Conservation (phyloP, 805 yeast species). For the Candida ponderosae region DNA sequence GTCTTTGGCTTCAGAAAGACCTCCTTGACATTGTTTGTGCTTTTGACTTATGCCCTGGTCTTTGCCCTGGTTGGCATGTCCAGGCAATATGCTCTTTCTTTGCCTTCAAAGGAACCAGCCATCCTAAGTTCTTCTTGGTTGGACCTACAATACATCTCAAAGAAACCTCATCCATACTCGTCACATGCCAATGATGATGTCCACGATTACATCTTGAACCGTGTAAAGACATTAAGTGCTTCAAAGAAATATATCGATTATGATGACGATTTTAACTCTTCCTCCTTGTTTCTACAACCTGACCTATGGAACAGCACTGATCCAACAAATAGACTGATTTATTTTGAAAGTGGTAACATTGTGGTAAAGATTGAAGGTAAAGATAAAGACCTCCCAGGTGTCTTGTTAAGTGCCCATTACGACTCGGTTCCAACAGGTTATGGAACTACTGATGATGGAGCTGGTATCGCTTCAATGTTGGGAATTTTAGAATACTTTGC, state of each 20-base stretch:
- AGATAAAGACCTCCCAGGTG: slow-evolving; percentile 49
- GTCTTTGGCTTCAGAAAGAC: slow-evolving; percentile 70
- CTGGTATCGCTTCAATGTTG: slow-evolving; percentile 75
- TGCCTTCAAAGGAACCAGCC: slow-evolving; percentile 36
- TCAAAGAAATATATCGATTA: slow-evolving; percentile 20
- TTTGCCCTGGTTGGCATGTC: slow-evolving; percentile 30
- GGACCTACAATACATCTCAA: slow-evolving; percentile 63
- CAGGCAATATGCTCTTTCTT: slow-evolving; percentile 31
- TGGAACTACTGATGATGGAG: slow-evolving; percentile 92
- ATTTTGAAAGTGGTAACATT: slow-evolving; percentile 79
- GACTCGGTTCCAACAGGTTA: slow-evolving; percentile 83
- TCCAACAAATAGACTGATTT: slow-evolving; percentile 43
- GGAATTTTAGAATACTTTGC: slow-evolving; percentile 53
- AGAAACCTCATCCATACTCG: slow-evolving; percentile 67
- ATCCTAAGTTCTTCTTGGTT: slow-evolving; percentile 47
- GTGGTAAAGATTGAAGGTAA: slow-evolving; percentile 67
- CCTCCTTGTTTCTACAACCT: slow-evolving; percentile 40
- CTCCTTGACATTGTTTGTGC: slow-evolving; percentile 48
- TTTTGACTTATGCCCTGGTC: slow-evolving; percentile 37
- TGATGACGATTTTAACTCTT: slow-evolving; percentile 29
- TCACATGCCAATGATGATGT: slow-evolving; percentile 72
- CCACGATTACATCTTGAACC: slow-evolving; percentile 51
- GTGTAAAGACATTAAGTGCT: slow-evolving; percentile 30
- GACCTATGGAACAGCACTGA: slow-evolving; percentile 37
- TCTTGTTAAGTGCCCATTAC: slow-evolving; percentile 76